phyloP scores from a whole-genome alignment of 148 eudicot genomes.

The Rhododendron kiyosumense region DNA sequence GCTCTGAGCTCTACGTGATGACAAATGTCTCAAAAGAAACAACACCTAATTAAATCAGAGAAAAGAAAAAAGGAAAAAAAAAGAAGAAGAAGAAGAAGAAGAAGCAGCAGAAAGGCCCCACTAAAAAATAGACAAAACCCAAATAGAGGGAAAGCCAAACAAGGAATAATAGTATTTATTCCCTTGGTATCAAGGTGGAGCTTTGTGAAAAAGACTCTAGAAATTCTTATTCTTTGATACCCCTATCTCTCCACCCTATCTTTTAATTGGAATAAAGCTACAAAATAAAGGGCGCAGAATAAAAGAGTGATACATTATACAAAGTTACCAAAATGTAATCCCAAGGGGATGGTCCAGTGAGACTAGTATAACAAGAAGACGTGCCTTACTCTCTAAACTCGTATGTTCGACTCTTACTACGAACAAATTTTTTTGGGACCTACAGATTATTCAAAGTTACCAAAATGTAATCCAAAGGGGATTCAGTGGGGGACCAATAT shows the following conservation, averaged over 20 bases:
- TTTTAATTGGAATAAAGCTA: slow-evolving; percentile 29
- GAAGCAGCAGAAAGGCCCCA: not conserved
- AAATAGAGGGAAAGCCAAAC: slow-evolving; percentile 5
- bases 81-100: not conserved
- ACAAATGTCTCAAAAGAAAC: slow-evolving; percentile 3
- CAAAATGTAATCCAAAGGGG: not conserved
- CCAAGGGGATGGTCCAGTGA: not conserved
- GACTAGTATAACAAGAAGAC: not conserved
- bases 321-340: not conserved
- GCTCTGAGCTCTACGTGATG: not conserved
- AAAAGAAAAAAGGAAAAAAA: not conserved
- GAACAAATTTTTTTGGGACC: not conserved
- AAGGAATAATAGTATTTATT: slow-evolving; percentile 13
- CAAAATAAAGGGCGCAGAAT: slow-evolving; percentile 3
- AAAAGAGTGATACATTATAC: not conserved
- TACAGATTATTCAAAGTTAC: not conserved
- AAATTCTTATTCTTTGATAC: slow-evolving; percentile 38
- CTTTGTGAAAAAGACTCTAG: slow-evolving; percentile 18
- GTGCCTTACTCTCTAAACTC: not conserved
- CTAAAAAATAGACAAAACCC: not conserved
- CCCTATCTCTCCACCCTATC: slow-evolving; percentile 18
- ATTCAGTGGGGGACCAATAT: too few species aligned
- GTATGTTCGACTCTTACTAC: not conserved
- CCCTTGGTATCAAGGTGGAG: slow-evolving; percentile 18
- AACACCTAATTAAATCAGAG: not conserved